Percentiles rank a stretch among this genome's conserved stretches.
Evolutionary conservation across 2,329 filamentous ascomycete species (phyloP).

Genomic region (Microsporum ferrugineum): DNA sequence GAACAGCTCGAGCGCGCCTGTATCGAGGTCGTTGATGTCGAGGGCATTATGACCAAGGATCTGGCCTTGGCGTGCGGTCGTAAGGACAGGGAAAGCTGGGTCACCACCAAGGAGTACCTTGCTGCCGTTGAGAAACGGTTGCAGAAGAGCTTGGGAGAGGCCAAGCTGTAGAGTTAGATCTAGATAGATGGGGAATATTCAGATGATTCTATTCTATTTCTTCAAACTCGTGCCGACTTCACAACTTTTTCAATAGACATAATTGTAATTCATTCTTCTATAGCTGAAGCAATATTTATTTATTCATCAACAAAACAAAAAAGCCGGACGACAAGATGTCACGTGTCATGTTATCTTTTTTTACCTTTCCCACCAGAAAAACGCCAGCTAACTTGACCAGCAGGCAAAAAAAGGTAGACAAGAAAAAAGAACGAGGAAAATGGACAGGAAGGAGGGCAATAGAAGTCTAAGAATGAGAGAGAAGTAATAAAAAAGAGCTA

Average conservation of each 20-base stretch:
- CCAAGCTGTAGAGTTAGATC: slow-evolving; percentile 8
- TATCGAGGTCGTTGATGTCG: slow-evolving; percentile 82
- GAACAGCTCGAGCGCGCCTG: slow-evolving; percentile 87
- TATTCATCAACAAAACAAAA: not conserved
- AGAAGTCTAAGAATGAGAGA: not conserved
- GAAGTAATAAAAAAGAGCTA: not conserved
- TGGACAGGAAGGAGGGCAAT: not conserved
- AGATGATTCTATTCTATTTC: not conserved
- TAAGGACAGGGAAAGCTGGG: slow-evolving; percentile 71
- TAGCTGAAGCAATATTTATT: not conserved
- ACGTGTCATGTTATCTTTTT: not conserved
- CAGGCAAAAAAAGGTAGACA: not conserved
- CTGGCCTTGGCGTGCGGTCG: slow-evolving; percentile 89
- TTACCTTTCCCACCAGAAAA: not conserved
- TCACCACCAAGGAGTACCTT: slow-evolving; percentile 85
- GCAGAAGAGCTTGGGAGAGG: slow-evolving; percentile 53
- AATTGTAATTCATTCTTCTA: not conserved
- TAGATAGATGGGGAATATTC: not conserved
- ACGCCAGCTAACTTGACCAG: not conserved
- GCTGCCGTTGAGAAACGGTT: slow-evolving; percentile 83
- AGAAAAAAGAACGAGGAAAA: not conserved
- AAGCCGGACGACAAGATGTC: not conserved
- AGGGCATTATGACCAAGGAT: slow-evolving; percentile 99
- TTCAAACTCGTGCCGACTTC: not conserved
- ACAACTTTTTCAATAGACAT: not conserved